Percentiles rank a stretch among this genome's conserved stretches.
phyloP scores from a whole-genome alignment of 768 basidiomycete genomes.

The Auriscalpium vulgare region DNA sequence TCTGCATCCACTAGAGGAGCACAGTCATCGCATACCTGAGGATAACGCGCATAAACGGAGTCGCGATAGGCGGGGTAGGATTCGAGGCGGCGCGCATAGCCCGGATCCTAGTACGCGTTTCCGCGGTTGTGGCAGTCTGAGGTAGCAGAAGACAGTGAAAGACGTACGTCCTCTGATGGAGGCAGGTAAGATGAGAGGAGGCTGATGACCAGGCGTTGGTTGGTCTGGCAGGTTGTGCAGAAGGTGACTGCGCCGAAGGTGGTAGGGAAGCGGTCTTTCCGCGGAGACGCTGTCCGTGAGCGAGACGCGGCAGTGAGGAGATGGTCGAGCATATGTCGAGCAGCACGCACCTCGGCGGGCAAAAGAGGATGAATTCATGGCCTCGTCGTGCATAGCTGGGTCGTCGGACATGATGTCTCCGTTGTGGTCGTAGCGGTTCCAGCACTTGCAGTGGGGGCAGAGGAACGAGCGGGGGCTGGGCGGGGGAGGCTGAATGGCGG shows the following conservation, averaged over 20 bases:
- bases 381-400: conserved; percentile 81
- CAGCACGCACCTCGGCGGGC: conserved; percentile 53
- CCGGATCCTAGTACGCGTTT: conserved; percentile 49
- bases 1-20: conserved; percentile 76
- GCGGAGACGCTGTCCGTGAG: conserved; percentile 46
- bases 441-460: conserved; percentile 60
- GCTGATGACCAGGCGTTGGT: conserved; percentile 82
- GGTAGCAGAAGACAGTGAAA: background rate
- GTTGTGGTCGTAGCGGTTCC: conserved; percentile 62
- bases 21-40: conserved; percentile 76
- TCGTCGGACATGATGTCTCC: conserved; percentile 82
- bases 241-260: conserved; percentile 56
- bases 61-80: conserved; percentile 64
- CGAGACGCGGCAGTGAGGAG: conserved; percentile 1
- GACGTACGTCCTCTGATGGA: conserved; percentile 52
- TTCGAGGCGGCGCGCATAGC: conserved; percentile 55
- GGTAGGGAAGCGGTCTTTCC: conserved; percentile 61
- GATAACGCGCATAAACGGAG: conserved; percentile 75
- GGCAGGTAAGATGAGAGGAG: conserved; percentile 88
- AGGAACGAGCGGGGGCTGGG: conserved; percentile 49
- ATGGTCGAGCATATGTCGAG: background rate
- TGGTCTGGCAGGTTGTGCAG: conserved; percentile 87
- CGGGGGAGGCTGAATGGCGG: conserved; percentile 32
- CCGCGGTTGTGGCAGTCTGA: conserved; percentile 1
- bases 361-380: conserved; percentile 62